These are phyloP conservation scores for Xenosphaeropsis pyriputrescens DNA, from an alignment of 2,329 filamentous ascomycete species.

Conservation along the genomic window DNA sequence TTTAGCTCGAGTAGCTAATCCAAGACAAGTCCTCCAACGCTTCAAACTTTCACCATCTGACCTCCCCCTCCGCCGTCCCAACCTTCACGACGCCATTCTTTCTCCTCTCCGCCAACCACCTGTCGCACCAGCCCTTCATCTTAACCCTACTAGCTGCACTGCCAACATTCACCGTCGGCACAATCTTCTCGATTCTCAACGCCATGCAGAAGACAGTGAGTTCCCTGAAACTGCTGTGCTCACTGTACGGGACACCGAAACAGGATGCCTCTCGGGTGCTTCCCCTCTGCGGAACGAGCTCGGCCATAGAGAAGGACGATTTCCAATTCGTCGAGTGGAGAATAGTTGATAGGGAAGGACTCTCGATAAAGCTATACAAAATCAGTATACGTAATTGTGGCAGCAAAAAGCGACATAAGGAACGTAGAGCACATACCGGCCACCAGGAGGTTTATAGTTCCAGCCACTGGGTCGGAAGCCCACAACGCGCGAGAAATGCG, in stretches of 20 bases:
- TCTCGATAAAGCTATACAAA: conserved; percentile 31
- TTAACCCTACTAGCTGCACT: conserved; percentile 38
- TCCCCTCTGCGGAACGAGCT: conserved; percentile 71
- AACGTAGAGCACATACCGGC: conserved; percentile 25
- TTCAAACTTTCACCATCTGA: conserved; percentile 8
- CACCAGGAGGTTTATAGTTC: conserved; percentile 68
- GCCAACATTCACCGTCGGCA: conserved; percentile 81
- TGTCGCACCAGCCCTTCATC: conserved; percentile 52
- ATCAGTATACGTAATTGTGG: not conserved
- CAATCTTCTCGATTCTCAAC: conserved; percentile 72
- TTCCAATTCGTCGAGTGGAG: conserved; percentile 54
- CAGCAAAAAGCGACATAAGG: not conserved
- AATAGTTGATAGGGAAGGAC: conserved; percentile 47
- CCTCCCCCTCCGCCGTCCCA: conserved; percentile 12
- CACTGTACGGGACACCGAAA: conserved; percentile 89
- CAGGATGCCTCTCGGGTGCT: conserved; percentile 72
- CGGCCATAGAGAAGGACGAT: conserved; percentile 52
- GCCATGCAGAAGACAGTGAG: conserved; percentile 86
- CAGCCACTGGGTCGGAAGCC: conserved; percentile 89
- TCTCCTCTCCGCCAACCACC: conserved; percentile 43
- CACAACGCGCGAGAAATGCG: conserved; percentile 73
- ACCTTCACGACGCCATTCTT: conserved; percentile 33
- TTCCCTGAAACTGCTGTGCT: conserved; percentile 91
- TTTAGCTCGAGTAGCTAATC: no score
- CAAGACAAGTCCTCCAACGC: no score